Base-by-base conservation (phyloP, 225 moss, liverwort and hornwort genomes). In the Marchantia paleacea region DNA sequence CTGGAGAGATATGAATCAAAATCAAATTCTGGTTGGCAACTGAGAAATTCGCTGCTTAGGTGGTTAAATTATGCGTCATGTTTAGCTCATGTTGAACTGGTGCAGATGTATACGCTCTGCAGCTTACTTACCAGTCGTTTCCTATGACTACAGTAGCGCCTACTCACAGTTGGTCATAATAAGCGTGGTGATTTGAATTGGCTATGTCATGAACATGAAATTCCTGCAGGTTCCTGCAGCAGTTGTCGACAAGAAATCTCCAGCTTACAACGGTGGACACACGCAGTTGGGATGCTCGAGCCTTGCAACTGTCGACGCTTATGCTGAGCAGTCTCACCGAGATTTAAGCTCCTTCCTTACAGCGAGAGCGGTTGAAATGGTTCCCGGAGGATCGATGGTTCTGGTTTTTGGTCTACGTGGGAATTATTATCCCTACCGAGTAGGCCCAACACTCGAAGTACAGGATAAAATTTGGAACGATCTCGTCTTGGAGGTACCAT, bases 291-390 rank as follows among this genome's bases (percentile, higher is more conserved):
- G 70, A 12, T 30, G 55, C 7, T 75, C 82, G 4, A 60, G 69
- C 48, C 25, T 78, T 69, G 30, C 72, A 52, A 78, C 78, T 25
- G 64, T 72, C 8, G 26, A 72, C 30, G 83, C 83, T 1, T 83
- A 78, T 53, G 67, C 70, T 18, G 71, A 79, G 69, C 78, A 83
- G 63, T 68, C 78, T 39, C n/a, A 79, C 14, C 51, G 16, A 28
- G 78, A 83, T n/a, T 63, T 83, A n/a, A 61, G 31, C 0, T 60
- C 71, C 24, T 83, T 83, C 49, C 72, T 83, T 6, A 48, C 58
- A 48, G 70, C 69, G 53, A 83, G 83, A 63, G 83, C 83, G 22
- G 83, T 70, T 9, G 83, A 83, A 54, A 55, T 83, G 70, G 78
- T 31, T 25, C 15, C 57, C 4, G 83, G 83, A 62, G 83, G 78